Percentiles rank a stretch among this genome's conserved stretches.
phyloP scores from a whole-genome alignment of 768 basidiomycete genomes.

The Psilocybe tampanensis region DNA sequence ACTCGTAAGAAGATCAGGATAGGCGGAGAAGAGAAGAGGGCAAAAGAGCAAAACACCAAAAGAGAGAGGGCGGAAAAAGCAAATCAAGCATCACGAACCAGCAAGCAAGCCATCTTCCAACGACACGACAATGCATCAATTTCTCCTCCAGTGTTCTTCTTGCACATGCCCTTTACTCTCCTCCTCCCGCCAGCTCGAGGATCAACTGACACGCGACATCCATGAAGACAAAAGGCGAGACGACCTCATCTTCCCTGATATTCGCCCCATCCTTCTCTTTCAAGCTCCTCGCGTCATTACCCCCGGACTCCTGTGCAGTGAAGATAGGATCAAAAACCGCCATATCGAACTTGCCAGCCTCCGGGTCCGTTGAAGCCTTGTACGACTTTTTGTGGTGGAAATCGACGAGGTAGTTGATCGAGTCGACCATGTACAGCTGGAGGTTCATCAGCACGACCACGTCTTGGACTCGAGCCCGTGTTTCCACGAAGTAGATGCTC shows the following conservation, averaged over 20 bases:
- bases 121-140: neutral
- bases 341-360: constrained; percentile 75
- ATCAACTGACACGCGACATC: constrained; percentile 94
- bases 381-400: constrained; percentile 98
- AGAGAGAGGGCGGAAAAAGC: neutral
- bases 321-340: constrained; percentile 47
- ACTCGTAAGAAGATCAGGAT: too few species aligned
- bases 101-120: neutral
- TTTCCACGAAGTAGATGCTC: constrained; percentile 92
- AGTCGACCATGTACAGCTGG: constrained; percentile 95
- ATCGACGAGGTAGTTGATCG: constrained; percentile 95
- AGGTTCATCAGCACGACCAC: constrained; percentile 98
- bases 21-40: neutral
- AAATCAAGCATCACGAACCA: neutral
- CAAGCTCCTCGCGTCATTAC: constrained; percentile 55
- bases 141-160: neutral
- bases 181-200: constrained; percentile 82
- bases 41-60: neutral
- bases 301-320: constrained; percentile 48
- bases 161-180: constrained; percentile 24
- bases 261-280: constrained; percentile 49
- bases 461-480: constrained; percentile 84
- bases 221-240: constrained; percentile 94
- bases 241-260: constrained; percentile 61
- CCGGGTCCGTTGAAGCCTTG: constrained; percentile 66